Percentiles rank a stretch among this genome's conserved stretches.
Conservation (phyloP, 2,329 filamentous ascomycete species). For the Ophiostoma australiae region DNA sequence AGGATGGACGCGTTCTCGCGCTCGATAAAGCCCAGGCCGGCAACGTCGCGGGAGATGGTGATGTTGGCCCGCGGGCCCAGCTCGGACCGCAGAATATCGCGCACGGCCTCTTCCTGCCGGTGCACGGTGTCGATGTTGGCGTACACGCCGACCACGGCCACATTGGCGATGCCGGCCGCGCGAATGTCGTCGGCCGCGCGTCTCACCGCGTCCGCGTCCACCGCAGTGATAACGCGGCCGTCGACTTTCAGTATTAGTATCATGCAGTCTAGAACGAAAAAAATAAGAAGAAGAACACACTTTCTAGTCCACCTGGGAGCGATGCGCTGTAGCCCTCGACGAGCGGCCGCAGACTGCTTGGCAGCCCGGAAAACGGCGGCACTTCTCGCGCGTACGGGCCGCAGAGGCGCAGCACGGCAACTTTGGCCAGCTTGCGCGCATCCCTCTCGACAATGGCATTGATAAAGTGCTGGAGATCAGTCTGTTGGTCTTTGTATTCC, state of each 20-base stretch:
- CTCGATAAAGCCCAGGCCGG: slow-evolving; percentile 1
- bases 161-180: not conserved
- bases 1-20: not conserved
- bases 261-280: not conserved
- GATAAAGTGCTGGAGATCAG: not conserved
- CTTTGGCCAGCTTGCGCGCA: not conserved
- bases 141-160: not conserved
- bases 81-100: not conserved
- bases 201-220: not conserved
- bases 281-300: not conserved
- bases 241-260: not conserved
- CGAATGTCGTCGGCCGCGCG: not conserved
- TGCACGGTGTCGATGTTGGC: not conserved
- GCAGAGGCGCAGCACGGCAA: not conserved
- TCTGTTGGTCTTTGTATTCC: not conserved
- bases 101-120: not conserved
- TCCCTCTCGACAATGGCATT: not conserved
- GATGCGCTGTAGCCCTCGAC: slow-evolving; percentile 3
- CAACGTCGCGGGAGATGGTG: not conserved
- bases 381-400: not conserved
- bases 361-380: slow-evolving; percentile 2
- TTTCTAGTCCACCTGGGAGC: not conserved
- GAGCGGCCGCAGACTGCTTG: not conserved
- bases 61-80: not conserved
- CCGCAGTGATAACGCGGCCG: not conserved